Evolutionary conservation across 176 grass and related monocot genomes (phyloP).

Genomic region (Miscanthus lutarioriparius): DNA sequence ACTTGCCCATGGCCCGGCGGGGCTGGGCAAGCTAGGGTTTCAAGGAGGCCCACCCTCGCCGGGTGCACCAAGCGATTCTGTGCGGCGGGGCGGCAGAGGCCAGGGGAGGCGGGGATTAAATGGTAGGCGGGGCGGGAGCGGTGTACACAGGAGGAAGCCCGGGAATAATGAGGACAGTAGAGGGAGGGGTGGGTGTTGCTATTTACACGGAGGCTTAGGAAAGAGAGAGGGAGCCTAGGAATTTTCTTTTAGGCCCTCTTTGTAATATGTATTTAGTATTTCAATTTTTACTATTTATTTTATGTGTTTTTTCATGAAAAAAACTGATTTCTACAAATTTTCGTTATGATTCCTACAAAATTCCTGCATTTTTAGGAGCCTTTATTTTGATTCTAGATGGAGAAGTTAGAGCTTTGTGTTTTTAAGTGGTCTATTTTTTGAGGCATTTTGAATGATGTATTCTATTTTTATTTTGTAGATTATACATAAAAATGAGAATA

Average conservation of each 20-base stretch:
- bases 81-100: neutral
- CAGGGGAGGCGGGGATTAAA: neutral
- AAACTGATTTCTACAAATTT: neutral
- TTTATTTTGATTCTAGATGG: neutral
- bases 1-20: slow-evolving; percentile 57
- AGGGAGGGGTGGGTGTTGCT: slow-evolving; percentile 16
- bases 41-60: neutral
- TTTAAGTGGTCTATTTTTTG: neutral
- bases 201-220: slow-evolving; percentile 23
- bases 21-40: neutral
- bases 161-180: neutral
- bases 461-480: neutral
- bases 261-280: neutral
- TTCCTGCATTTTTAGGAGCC: neutral
- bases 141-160: slow-evolving; percentile 22
- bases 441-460: neutral
- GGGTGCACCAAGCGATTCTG: slow-evolving; percentile 8
- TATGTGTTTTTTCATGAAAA: neutral
- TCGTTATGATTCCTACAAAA: neutral
- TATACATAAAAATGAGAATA: neutral
- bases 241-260: neutral
- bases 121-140: neutral
- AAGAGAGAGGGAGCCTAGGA: neutral
- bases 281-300: neutral
- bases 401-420: neutral